A percentile compares a stretch with the other conserved stretches of the same genome.
phyloP scores from a whole-genome alignment of 148 eudicot genomes.

The Beta vulgaris region DNA sequence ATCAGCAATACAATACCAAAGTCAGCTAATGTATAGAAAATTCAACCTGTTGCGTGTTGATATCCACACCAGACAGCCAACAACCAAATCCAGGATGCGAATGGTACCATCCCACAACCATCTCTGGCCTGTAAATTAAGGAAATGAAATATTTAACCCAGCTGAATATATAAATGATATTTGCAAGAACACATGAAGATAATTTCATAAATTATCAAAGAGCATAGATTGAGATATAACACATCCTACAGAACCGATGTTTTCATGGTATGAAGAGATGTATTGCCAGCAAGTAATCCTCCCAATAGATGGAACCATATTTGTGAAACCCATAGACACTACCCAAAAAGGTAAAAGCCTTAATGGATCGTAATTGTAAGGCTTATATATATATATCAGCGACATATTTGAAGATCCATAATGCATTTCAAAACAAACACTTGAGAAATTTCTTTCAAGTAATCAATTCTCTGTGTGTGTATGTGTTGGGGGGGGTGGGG shows the following conservation, averaged over 20 bases:
- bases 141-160: not conserved
- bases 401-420: too few relatives aligned
- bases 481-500: too few relatives aligned
- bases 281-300: not conserved
- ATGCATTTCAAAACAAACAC: too few relatives aligned
- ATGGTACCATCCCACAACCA: constrained; percentile 91
- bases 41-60: constrained; percentile 77
- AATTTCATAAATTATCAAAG: not conserved
- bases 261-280: not conserved
- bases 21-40: not conserved
- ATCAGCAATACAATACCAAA: not conserved
- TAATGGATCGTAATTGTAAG: not conserved
- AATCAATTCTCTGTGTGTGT: too few relatives aligned
- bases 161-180: not conserved
- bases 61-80: constrained; percentile 94
- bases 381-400: not conserved
- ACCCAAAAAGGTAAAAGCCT: not conserved
- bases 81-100: constrained; percentile 96
- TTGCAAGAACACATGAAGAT: not conserved
- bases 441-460: too few relatives aligned
- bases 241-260: not conserved
- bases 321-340: not conserved
- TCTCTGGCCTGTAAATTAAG: constrained; percentile 57
- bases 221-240: not conserved
- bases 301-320: not conserved